Base-by-base conservation (phyloP, 2,329 filamentous ascomycete genomes). In the Chrysosphaeria jannelii region DNA sequence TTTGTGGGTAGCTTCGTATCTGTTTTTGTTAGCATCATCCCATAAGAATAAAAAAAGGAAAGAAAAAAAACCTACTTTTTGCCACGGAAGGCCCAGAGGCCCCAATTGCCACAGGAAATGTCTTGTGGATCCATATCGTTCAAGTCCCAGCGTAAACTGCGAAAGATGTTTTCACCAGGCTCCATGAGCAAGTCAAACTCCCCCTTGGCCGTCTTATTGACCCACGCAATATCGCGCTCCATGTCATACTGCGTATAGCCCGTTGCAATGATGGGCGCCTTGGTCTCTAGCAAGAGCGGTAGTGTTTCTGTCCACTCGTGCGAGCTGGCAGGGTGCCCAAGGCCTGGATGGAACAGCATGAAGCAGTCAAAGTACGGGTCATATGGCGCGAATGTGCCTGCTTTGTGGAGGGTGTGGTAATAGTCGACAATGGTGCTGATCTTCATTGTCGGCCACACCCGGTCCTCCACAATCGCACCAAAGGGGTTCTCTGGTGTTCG, bases 301-400 rank as follows among this genome's bases (percentile, higher is more conserved):
- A 97, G 46, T 0, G 85, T 93, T 35, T 81, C 67, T 28, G 70
- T 60, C 85, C 88, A 97, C 43, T 97, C 85, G 36, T 89, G 74
- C 24, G 72, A 74, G 38, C 70, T 81, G 9, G 79, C 76, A 1
- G 88, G 79, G 42, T 97, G 85, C 8, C 85, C 88, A 10, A 97
- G 57, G 6, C 88, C 88, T 0, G 88, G 88, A 39, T 97, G 88
- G 54, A 93, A 97, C 24, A 91, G 58, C 37, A 97, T 66, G 39
- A 97, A 90, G 44, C 74, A 85, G 50, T 97, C 85, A 43, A 97
- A 90, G 48, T 97, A 97, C 1, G 85, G 85, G 40, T 97, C 85
- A 40, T 88, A 91, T 0, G 88, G 85, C 27, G 72, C 64, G 48
- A 93, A 97, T 39, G 79, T 60, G 22, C 76, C 70, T 0, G 81